Conservation (phyloP, 352 stramenopile species). For the Globisporangium yorkense region DNA sequence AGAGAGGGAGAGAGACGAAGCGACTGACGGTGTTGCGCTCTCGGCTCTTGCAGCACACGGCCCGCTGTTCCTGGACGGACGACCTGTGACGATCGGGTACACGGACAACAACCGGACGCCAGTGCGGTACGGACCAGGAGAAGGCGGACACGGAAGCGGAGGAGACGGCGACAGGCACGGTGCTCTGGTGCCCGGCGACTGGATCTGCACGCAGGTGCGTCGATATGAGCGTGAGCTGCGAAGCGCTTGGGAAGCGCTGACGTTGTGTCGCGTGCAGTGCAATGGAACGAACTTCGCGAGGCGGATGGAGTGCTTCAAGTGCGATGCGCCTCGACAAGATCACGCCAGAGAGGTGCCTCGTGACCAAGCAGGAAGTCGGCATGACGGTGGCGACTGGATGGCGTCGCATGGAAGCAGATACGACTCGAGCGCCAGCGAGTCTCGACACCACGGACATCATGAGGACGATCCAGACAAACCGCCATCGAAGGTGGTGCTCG, state of each 20-base stretch:
- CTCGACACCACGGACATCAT: constrained; percentile 1
- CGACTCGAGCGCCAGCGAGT: background rate
- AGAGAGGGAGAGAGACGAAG: background rate
- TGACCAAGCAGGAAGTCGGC: background rate
- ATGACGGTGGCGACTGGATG: background rate
- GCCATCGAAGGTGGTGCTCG: constrained; percentile 58
- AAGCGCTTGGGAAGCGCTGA: background rate
- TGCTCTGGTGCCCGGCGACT: constrained; percentile 21
- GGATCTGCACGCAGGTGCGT: constrained; percentile 62
- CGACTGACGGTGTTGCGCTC: background rate
- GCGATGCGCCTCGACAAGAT: constrained; percentile 31
- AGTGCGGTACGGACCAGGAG: constrained; percentile 12
- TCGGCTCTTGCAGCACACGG: constrained; percentile 25
- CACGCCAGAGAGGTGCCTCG: constrained; percentile 30
- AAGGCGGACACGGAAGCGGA: background rate
- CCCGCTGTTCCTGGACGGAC: constrained; percentile 48
- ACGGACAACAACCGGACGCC: constrained; percentile 29
- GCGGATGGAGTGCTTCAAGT: constrained; percentile 67
- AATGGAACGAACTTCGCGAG: constrained; percentile 68
- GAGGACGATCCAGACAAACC: constrained; percentile 9
- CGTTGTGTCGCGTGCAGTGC: constrained; percentile 30
- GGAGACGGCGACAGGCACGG: background rate
- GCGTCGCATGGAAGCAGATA: background rate
- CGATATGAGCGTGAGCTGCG: background rate
- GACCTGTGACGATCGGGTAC: constrained; percentile 38